Conservation (phyloP, 2,329 filamentous ascomycete species). For the Xylaria sp. region DNA sequence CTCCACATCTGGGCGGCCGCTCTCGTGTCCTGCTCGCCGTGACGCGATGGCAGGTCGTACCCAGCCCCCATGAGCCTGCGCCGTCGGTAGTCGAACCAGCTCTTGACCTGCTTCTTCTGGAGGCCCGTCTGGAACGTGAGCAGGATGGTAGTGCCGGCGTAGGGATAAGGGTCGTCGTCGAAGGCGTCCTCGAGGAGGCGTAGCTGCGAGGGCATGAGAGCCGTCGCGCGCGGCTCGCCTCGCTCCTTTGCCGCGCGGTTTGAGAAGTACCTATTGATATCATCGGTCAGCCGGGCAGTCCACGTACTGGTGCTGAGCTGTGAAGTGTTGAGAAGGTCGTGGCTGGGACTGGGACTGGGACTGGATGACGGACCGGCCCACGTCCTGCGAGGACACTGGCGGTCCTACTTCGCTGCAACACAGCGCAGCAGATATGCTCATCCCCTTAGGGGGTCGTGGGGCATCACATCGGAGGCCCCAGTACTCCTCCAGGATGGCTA, state of each 20-base stretch:
- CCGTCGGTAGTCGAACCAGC: background rate
- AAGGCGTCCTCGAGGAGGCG: background rate
- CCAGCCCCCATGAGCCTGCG: background rate
- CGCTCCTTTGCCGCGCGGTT: background rate
- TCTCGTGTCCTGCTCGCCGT: background rate
- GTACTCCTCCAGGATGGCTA: background rate
- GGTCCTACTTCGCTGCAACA: background rate
- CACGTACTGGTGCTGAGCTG: no score
- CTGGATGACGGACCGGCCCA: background rate
- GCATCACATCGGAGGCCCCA: background rate
- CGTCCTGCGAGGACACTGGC: background rate
- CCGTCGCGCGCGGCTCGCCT: background rate
- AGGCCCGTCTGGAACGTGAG: constrained; percentile 1
- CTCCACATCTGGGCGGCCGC: background rate
- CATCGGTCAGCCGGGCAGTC: background rate
- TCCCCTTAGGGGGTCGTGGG: background rate
- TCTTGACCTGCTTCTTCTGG: constrained; percentile 1
- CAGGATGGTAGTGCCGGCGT: background rate
- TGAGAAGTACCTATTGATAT: background rate
- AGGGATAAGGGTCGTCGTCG: background rate
- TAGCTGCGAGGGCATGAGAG: background rate
- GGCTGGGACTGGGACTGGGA: background rate
- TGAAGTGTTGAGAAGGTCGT: no score
- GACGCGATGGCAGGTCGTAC: background rate
- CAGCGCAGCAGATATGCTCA: background rate